Evolutionary conservation across 129 eudicot genomes (phyloP).

Genomic region (Gnaphalium uliginosum): DNA sequence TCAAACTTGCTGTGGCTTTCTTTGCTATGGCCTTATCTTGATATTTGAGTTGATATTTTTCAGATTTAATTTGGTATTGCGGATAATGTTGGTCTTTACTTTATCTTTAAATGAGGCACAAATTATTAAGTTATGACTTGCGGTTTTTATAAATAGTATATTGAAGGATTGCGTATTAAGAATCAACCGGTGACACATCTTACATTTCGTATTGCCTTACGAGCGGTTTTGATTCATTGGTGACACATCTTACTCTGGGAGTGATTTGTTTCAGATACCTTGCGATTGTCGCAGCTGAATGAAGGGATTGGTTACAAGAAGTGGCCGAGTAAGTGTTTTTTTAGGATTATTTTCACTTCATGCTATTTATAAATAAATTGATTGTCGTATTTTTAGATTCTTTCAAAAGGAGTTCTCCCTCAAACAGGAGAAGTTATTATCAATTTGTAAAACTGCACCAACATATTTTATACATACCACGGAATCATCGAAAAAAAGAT

Average conservation of each 20-base stretch:
- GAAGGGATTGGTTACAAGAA: conserved; percentile 39
- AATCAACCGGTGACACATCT: conserved; percentile 87
- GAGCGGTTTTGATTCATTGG: conserved; percentile 85
- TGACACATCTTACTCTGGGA: conserved; percentile 41
- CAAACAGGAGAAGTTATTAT: no score
- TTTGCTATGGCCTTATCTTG: no score
- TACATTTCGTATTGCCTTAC: conserved; percentile 82
- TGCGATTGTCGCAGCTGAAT: conserved; percentile 74
- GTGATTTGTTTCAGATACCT: conserved; percentile 86
- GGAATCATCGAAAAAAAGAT: background rate
- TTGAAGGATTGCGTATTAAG: conserved; percentile 79
- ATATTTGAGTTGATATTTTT: no score
- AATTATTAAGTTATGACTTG: background rate
- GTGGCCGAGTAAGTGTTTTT: conserved; percentile 54
- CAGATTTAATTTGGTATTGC: no score
- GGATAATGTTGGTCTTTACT: no score
- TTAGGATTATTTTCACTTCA: background rate
- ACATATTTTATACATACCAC: no score
- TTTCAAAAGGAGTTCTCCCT: background rate
- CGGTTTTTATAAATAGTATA: background rate
- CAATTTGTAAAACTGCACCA: no score
- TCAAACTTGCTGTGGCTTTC: background rate
- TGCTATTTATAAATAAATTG: background rate
- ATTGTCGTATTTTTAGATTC: background rate
- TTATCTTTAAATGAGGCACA: background rate